Evolutionary conservation across 495 filamentous ascomycete genomes (phyloP).

Genomic region (Aspergillus saccharolyticus): DNA sequence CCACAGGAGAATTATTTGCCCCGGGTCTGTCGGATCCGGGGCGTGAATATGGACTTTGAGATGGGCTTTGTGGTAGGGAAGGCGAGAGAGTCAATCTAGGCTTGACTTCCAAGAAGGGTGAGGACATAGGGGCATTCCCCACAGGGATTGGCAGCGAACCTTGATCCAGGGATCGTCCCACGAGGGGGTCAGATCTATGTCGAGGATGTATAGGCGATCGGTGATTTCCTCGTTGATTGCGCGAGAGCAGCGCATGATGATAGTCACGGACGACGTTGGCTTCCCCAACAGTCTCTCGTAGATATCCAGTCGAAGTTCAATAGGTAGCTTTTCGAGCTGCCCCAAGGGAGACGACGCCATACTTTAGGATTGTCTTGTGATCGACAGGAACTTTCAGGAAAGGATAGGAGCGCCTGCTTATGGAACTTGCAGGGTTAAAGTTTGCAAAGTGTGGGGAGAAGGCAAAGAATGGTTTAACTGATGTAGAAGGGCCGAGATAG

Average conservation of each 20-base stretch:
- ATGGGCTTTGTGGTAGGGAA: constrained; percentile 7
- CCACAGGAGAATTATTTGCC: constrained; percentile 9
- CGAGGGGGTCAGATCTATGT: constrained; percentile 4
- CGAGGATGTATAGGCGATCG: constrained; percentile 2
- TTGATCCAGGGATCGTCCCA: constrained; percentile 2
- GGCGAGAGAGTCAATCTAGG: not conserved
- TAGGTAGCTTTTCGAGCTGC: not conserved
- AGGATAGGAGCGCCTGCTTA: too few relatives aligned
- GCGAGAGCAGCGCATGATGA: not conserved
- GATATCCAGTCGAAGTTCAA: not conserved
- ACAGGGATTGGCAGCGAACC: not conserved
- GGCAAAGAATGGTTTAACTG: too few relatives aligned
- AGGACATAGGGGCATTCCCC: not conserved
- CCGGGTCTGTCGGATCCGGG: constrained; percentile 8
- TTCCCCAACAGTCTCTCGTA: not conserved
- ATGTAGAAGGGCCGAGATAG: too few relatives aligned
- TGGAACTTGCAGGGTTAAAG: too few relatives aligned
- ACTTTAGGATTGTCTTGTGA: not conserved
- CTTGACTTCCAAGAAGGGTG: too few relatives aligned
- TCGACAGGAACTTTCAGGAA: too few relatives aligned
- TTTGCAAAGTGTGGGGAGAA: too few relatives aligned
- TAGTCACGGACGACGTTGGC: not conserved
- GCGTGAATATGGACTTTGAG: constrained; percentile 8
- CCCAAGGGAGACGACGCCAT: not conserved
- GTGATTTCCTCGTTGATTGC: constrained; percentile 10